phyloP scores from a whole-genome alignment of 306 rosid species.

The Benincasa hispida region DNA sequence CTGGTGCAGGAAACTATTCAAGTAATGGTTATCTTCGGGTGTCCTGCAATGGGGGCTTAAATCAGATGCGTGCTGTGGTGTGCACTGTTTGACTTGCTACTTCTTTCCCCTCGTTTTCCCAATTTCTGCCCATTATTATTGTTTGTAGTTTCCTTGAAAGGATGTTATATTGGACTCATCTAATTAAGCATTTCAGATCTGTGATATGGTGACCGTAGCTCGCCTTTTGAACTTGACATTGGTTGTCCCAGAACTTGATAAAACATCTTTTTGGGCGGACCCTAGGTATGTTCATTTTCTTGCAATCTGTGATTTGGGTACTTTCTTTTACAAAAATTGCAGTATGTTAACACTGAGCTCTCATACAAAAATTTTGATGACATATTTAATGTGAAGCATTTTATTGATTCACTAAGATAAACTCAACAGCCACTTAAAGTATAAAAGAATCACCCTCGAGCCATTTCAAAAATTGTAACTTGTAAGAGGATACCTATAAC shows the following conservation, averaged over 20 bases:
- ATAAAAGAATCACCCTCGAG: too few species aligned
- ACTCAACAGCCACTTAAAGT: too few species aligned
- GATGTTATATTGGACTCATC: slow-evolving; percentile 19
- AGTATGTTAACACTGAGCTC: slow-evolving; percentile 17
- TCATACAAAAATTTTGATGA: slow-evolving; percentile 82
- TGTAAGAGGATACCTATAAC: too few species aligned
- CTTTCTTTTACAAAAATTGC: slow-evolving; percentile 9
- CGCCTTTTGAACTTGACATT: slow-evolving; percentile 83
- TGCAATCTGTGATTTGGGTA: background rate
- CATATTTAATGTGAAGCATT: slow-evolving; percentile 83
- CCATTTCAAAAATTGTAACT: too few species aligned
- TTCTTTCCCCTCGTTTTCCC: slow-evolving; percentile 7
- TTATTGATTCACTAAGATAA: slow-evolving; percentile 71
- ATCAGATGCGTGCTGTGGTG: slow-evolving; percentile 99
- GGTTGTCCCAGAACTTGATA: slow-evolving; percentile 96
- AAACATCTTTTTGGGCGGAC: slow-evolving; percentile 97
- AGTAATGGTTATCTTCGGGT: too few species aligned
- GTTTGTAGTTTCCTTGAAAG: too few species aligned
- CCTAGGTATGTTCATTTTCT: slow-evolving; percentile 50
- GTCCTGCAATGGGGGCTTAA: too few species aligned
- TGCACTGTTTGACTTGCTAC: slow-evolving; percentile 17
- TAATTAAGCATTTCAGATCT: slow-evolving; percentile 51
- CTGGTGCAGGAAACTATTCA: too few species aligned
- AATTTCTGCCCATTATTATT: background rate
- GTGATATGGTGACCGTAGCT: slow-evolving; percentile 97